These are phyloP conservation scores for Athelia psychrophila DNA, from an alignment of 1,284 basidiomycete species.

Conservation along the genomic window DNA sequence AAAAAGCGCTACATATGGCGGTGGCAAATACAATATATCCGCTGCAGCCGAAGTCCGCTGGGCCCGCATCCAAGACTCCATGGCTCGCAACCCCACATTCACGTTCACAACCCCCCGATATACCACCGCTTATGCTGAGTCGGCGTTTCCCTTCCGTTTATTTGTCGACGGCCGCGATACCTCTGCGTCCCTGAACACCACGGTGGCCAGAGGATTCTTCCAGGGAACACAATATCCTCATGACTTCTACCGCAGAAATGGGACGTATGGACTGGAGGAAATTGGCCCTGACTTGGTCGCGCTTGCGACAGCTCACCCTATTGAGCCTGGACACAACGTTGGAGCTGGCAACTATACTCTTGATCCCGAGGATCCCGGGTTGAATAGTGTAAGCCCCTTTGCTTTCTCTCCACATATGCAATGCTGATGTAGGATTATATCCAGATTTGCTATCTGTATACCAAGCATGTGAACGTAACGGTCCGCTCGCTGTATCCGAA, in stretches of 20 bases:
- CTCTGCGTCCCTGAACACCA: neutral
- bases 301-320: neutral
- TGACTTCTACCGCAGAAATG: neutral
- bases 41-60: slow-evolving; percentile 13
- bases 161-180: slow-evolving; percentile 10
- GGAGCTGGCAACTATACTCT: neutral
- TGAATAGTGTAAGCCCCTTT: neutral
- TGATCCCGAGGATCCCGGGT: neutral
- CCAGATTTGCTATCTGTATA: neutral
- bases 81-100: slow-evolving; percentile 23
- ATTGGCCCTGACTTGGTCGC: neutral
- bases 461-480: neutral
- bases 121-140: slow-evolving; percentile 16
- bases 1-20: neutral
- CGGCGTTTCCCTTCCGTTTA: slow-evolving; percentile 23
- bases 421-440: neutral
- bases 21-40: neutral
- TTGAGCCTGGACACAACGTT: neutral
- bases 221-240: neutral
- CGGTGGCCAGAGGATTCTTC: neutral
- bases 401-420: neutral
- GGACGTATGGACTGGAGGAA: neutral
- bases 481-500: neutral
- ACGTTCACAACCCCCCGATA: slow-evolving; percentile 17
- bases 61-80: slow-evolving; percentile 20